Percentiles rank a stretch among this genome's conserved stretches.
phyloP scores from a whole-genome alignment of 164 flowering plant species.

The Tetrastigma voinierianum region DNA sequence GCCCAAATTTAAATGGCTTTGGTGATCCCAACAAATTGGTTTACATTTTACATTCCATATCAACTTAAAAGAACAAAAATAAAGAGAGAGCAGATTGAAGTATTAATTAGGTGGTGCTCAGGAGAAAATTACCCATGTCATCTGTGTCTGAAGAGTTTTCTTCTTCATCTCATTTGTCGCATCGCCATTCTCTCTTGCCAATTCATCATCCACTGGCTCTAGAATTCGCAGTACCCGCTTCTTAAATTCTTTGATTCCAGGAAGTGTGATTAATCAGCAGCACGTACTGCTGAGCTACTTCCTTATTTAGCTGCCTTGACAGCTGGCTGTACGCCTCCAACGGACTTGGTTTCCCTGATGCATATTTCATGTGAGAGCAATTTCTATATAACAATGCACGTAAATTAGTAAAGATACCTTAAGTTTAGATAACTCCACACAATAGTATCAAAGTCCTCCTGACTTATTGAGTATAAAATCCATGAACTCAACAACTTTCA shows the following conservation, averaged over 20 bases:
- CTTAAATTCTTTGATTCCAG: slow-evolving; percentile 86
- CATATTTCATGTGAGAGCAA: neutral
- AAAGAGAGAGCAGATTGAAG: too few relatives aligned
- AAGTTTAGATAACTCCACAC: slow-evolving; percentile 81
- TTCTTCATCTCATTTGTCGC: slow-evolving; percentile 59
- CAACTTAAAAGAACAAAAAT: too few relatives aligned
- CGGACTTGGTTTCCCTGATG: slow-evolving; percentile 76
- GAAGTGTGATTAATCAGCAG: slow-evolving; percentile 84
- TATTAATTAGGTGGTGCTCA: neutral
- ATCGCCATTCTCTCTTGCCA: slow-evolving; percentile 45
- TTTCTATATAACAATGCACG: neutral
- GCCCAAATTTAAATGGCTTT: too few relatives aligned
- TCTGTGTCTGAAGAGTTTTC: slow-evolving; percentile 71
- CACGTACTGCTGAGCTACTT: slow-evolving; percentile 62
- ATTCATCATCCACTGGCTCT: slow-evolving; percentile 59
- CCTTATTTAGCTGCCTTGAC: slow-evolving; percentile 89
- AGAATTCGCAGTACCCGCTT: slow-evolving; percentile 86
- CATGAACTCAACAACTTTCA: slow-evolving; percentile 83
- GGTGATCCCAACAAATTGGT: too few relatives aligned
- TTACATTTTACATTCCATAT: too few relatives aligned
- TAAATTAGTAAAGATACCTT: slow-evolving; percentile 40
- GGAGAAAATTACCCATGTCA: slow-evolving; percentile 39
- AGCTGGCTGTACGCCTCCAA: slow-evolving; percentile 79
- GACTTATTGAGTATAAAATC: slow-evolving; percentile 76
- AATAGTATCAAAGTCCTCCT: slow-evolving; percentile 75